These are phyloP conservation scores for Parasarocladium wereldwijsianum DNA, from an alignment of 2,329 filamentous ascomycete species.

Conservation along the genomic window DNA sequence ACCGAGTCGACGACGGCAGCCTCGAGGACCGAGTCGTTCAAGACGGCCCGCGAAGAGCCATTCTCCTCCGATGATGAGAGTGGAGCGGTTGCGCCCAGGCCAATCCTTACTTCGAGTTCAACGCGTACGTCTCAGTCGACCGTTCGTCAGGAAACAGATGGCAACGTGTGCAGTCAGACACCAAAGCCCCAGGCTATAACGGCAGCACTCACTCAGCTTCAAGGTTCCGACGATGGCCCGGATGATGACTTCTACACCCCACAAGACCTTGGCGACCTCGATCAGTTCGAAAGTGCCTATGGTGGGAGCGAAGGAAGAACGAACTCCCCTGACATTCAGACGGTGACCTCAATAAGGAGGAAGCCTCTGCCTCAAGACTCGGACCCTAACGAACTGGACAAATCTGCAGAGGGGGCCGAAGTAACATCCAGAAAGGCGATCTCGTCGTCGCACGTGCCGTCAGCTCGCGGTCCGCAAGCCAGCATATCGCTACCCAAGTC, in stretches of 20 bases:
- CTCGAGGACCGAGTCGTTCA: conserved; percentile 56
- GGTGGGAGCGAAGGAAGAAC: conserved; percentile 34
- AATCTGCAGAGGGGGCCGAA: no score
- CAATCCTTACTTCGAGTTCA: conserved; percentile 17
- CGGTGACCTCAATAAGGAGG: no score
- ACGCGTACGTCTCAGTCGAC: conserved; percentile 28
- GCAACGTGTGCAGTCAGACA: conserved; percentile 5
- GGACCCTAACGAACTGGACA: conserved; percentile 36
- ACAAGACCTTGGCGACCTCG: conserved; percentile 31
- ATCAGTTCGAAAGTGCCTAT: conserved; percentile 44
- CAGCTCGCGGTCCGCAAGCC: no score
- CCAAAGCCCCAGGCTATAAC: conserved; percentile 21
- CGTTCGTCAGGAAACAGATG: conserved; percentile 21
- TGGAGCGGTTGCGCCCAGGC: conserved; percentile 24
- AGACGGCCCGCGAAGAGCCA: conserved; percentile 52
- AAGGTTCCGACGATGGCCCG: conserved; percentile 8
- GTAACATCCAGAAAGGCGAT: conserved; percentile 37
- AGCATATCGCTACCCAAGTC: conserved; percentile 22
- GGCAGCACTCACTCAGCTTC: conserved; percentile 26
- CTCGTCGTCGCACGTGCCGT: no score
- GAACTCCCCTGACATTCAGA: no score
- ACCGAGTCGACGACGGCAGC: conserved; percentile 42
- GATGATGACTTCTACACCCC: conserved; percentile 23
- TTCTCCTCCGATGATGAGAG: conserved; percentile 47
- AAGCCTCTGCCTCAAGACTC: conserved; percentile 33